phyloP scores from a whole-genome alignment of 257 asterid genomes.

The Coffea eugenioides region DNA sequence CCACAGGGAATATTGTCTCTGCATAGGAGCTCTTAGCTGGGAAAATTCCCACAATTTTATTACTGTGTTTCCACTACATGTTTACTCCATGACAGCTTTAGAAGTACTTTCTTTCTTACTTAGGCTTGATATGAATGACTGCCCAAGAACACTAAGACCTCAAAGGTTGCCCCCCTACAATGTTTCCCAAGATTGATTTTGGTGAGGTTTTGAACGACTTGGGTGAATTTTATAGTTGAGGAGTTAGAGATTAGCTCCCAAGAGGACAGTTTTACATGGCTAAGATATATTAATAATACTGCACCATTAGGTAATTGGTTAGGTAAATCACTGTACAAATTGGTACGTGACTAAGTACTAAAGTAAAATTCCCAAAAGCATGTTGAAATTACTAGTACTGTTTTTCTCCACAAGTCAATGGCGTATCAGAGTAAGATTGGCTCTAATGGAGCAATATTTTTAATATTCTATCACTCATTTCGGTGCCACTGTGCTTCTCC shows the following conservation, averaged over 20 bases:
- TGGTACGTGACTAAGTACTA: too few species aligned
- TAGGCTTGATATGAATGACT: background rate
- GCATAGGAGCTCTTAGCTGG: background rate
- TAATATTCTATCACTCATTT: background rate
- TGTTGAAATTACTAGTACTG: too few species aligned
- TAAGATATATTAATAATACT: too few species aligned
- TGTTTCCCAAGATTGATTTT: background rate
- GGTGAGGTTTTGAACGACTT: too few species aligned
- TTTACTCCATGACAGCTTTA: background rate
- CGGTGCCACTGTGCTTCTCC: too few species aligned
- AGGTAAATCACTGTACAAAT: background rate
- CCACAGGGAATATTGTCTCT: background rate
- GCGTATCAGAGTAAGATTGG: too few species aligned
- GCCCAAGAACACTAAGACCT: background rate
- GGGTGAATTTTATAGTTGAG: background rate
- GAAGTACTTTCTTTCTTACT: background rate
- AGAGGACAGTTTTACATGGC: too few species aligned
- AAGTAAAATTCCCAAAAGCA: too few species aligned
- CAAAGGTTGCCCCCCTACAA: background rate
- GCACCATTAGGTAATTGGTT: too few species aligned
- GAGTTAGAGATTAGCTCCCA: background rate
- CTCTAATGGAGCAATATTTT: background rate
- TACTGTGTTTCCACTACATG: background rate
- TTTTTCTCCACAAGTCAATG: too few species aligned
- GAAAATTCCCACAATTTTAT: background rate